Conservation (phyloP, 495 filamentous ascomycete genomes). For the Penicillium robsamsonii region DNA sequence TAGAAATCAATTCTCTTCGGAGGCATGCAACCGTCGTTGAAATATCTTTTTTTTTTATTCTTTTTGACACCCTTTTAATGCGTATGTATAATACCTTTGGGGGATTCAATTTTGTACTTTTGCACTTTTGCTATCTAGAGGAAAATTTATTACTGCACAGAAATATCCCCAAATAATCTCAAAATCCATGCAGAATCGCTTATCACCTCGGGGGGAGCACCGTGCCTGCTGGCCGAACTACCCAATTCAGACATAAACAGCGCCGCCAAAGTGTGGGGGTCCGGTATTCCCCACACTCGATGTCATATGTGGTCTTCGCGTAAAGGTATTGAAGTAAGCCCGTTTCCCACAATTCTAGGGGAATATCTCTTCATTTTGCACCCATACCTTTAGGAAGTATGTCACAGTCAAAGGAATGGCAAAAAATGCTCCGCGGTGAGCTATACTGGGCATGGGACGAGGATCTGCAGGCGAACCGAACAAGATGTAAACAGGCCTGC, state of each 20-base stretch:
- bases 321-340: background rate
- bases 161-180: too few relatives aligned
- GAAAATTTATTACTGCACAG: too few relatives aligned
- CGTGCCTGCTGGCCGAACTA: constrained; percentile 1
- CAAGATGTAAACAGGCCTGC: constrained; percentile 57
- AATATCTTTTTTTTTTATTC: too few relatives aligned
- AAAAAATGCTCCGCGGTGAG: constrained; percentile 39
- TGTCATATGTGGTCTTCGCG: background rate
- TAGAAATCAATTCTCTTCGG: constrained; percentile 25
- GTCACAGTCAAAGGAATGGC: constrained; percentile 37
- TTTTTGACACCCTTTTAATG: too few relatives aligned
- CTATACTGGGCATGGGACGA: constrained; percentile 52
- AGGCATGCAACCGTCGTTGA: constrained; percentile 3
- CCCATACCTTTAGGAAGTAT: constrained; percentile 4
- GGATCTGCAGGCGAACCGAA: constrained; percentile 53
- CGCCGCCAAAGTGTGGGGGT: background rate
- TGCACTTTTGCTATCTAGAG: too few relatives aligned
- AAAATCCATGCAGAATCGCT: too few relatives aligned
- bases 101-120: too few relatives aligned
- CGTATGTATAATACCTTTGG: too few relatives aligned
- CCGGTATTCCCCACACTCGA: background rate
- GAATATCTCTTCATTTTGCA: background rate
- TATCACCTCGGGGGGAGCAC: background rate
- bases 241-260: background rate
- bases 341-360: background rate